Percentiles rank a stretch among this genome's conserved stretches.
These are phyloP conservation scores for Colletotrichum graminicola DNA, from an alignment of 2,329 filamentous ascomycete species.

Conservation along the genomic window DNA sequence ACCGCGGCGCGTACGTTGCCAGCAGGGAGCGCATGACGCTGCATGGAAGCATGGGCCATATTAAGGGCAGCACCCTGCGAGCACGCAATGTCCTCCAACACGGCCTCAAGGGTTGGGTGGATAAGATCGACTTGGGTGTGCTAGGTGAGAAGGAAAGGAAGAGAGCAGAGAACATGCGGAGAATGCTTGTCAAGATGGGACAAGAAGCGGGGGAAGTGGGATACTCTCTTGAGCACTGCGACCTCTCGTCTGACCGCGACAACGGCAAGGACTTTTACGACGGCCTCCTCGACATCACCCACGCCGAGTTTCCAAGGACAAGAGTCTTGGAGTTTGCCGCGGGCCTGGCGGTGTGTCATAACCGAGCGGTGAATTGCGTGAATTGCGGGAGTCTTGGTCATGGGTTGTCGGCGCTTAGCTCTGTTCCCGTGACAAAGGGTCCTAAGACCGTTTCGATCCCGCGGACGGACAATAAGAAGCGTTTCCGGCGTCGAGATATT, in stretches of 20 bases:
- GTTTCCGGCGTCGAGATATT: background rate
- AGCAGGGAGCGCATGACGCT: constrained; percentile 75
- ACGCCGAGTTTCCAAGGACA: constrained; percentile 30
- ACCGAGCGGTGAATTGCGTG: constrained; percentile 30
- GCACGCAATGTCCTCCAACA: constrained; percentile 83
- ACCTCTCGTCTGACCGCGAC: too few species aligned
- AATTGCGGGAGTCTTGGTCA: constrained; percentile 30
- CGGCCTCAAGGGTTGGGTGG: constrained; percentile 76
- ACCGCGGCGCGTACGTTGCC: constrained; percentile 75
- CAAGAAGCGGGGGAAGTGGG: constrained; percentile 71
- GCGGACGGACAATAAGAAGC: background rate
- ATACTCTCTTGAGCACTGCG: constrained; percentile 71
- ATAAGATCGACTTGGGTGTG: constrained; percentile 65
- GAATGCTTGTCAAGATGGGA: constrained; percentile 72
- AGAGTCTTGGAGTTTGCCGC: constrained; percentile 14
- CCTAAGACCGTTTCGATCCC: background rate
- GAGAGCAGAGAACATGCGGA: constrained; percentile 74
- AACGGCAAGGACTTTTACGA: too few species aligned
- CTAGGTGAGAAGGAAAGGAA: constrained; percentile 58
- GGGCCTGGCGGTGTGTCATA: constrained; percentile 38
- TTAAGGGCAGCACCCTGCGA: constrained; percentile 64
- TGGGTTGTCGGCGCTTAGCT: constrained; percentile 29
- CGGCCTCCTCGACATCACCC: too few species aligned
- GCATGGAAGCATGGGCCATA: constrained; percentile 78
- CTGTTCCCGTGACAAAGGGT: constrained; percentile 16